These are phyloP conservation scores for Syzygium malaccense DNA, from an alignment of 441 rosid species.

Conservation along the genomic window DNA sequence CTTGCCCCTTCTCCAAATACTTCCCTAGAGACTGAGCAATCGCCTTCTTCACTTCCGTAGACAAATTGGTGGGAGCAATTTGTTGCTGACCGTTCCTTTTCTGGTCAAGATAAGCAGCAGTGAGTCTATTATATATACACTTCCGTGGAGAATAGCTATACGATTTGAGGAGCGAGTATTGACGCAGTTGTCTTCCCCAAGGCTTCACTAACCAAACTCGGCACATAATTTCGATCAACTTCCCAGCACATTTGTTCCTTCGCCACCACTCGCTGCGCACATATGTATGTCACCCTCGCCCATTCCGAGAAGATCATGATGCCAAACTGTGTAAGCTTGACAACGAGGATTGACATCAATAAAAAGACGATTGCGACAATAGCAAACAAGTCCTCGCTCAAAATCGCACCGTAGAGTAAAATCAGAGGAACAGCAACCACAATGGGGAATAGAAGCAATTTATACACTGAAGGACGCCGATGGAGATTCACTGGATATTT, in stretches of 20 bases:
- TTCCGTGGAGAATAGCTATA: not conserved
- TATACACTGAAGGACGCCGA: not conserved
- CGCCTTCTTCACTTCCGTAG: not conserved
- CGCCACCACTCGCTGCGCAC: not conserved
- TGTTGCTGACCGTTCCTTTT: not conserved
- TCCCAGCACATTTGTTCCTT: not conserved
- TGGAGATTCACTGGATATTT: not conserved
- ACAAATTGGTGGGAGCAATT: not conserved
- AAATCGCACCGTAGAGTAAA: not conserved
- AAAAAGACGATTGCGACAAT: not conserved
- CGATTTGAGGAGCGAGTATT: not conserved
- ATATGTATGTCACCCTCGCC: not conserved
- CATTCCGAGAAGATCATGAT: not conserved
- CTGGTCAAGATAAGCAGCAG: not conserved
- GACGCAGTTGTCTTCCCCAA: not conserved
- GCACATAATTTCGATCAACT: not conserved
- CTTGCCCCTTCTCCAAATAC: not conserved
- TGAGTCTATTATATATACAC: not conserved
- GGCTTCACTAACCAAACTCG: not conserved
- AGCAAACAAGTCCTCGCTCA: accelerated
- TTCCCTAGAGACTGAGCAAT: not conserved
- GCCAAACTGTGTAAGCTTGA: not conserved
- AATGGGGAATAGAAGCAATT: not conserved
- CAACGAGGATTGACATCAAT: not conserved
- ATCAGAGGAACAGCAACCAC: not conserved